Conservation (phyloP, 2,329 filamentous ascomycete species). For the Helotiales sp. region DNA sequence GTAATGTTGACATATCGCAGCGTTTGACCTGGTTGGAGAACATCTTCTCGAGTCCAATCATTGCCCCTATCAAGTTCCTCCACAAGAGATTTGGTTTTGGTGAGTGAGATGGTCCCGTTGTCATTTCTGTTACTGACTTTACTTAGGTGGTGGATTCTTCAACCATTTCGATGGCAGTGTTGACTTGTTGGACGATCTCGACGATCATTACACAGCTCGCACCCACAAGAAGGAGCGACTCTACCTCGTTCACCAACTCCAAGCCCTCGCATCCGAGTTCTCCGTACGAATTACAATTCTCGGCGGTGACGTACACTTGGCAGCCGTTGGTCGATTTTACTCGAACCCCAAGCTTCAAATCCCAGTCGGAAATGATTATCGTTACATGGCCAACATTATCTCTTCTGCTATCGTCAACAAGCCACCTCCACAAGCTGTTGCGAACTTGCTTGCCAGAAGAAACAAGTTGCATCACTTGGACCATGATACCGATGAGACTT, state of each 20-base stretch:
- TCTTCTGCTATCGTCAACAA: slow-evolving; percentile 97
- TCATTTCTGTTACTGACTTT: slow-evolving; percentile 10
- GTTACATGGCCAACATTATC: slow-evolving; percentile 94
- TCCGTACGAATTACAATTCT: slow-evolving; percentile 91
- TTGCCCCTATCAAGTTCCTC: slow-evolving; percentile 85
- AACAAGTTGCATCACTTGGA: slow-evolving; percentile 81
- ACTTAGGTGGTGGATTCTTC: slow-evolving; percentile 75
- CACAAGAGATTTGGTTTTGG: slow-evolving; percentile 87
- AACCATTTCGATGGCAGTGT: slow-evolving; percentile 94
- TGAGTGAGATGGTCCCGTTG: slow-evolving; percentile 38
- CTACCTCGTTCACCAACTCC: slow-evolving; percentile 77
- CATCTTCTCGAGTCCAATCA: slow-evolving; percentile 82
- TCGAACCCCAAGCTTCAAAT: slow-evolving; percentile 82
- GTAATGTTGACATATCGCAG: slow-evolving; percentile 44
- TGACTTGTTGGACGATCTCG: slow-evolving; percentile 88
- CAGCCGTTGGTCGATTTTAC: slow-evolving; percentile 92
- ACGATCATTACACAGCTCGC: slow-evolving; percentile 93
- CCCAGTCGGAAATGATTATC: slow-evolving; percentile 79
- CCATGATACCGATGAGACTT: slow-evolving; percentile 82
- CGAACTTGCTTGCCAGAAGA: slow-evolving; percentile 86
- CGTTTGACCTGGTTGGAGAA: slow-evolving; percentile 97
- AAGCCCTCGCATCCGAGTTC: slow-evolving; percentile 82
- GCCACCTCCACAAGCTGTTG: slow-evolving; percentile 84
- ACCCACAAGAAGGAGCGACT: slow-evolving; percentile 91
- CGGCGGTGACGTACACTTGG: slow-evolving; percentile 91